phyloP scores from a whole-genome alignment of 768 basidiomycete genomes.

The Calocybe indica region DNA sequence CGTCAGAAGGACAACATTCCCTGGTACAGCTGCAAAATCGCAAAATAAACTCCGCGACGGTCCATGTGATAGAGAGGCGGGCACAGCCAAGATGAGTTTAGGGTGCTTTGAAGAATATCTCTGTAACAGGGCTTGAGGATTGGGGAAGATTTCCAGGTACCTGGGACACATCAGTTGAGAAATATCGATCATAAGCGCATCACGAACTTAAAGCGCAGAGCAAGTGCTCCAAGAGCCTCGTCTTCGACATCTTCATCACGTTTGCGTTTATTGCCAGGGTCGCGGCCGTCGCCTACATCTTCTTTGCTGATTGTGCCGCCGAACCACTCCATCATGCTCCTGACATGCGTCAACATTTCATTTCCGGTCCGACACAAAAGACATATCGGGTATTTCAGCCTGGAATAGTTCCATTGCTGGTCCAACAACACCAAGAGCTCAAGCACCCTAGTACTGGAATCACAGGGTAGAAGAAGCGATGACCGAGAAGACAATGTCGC shows the following conservation, averaged over 20 bases:
- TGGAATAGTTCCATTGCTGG: conserved; percentile 93
- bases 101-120: conserved; percentile 84
- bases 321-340: conserved; percentile 99
- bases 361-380: conserved; percentile 86
- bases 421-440: conserved; percentile 95
- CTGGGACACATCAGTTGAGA: conserved; percentile 30
- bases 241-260: conserved; percentile 73
- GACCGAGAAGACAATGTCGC: conserved; percentile 75
- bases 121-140: conserved; percentile 72
- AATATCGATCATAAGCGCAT: not conserved
- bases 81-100: conserved; percentile 91
- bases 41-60: conserved; percentile 83
- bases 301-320: conserved; percentile 93
- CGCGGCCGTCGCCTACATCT: conserved; percentile 67
- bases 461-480: conserved; percentile 87
- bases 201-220: conserved; percentile 81
- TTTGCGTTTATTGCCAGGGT: conserved; percentile 48
- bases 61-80: conserved; percentile 89
- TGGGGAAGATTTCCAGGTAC: conserved; percentile 88
- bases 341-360: conserved; percentile 90
- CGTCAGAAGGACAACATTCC: conserved; percentile 87
- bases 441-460: conserved; percentile 89
- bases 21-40: conserved; percentile 76
- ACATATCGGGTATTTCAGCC: conserved; percentile 83
- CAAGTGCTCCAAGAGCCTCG: conserved; percentile 78